phyloP scores from a whole-genome alignment of 2,329 filamentous ascomycete genomes.

The Capronia coronata region DNA sequence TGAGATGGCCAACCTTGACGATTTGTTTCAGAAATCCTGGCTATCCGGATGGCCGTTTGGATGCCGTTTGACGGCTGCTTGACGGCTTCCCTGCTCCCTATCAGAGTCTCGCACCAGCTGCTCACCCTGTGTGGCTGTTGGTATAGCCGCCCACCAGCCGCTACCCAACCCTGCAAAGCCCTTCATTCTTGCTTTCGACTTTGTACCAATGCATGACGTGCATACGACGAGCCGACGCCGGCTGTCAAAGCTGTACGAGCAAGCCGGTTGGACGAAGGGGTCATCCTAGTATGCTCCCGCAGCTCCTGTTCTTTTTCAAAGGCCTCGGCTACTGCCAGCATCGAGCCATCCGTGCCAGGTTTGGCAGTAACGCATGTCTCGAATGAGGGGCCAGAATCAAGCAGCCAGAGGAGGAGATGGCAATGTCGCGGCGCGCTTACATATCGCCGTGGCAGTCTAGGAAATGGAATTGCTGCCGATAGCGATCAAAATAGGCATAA shows the following conservation, averaged over 20 bases:
- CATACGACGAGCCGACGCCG: background rate
- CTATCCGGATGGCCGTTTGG: conserved; percentile 11
- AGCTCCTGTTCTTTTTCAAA: background rate
- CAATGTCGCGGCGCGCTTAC: background rate
- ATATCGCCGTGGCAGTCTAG: background rate
- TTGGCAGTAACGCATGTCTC: background rate
- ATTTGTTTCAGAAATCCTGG: background rate
- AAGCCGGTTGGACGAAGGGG: background rate
- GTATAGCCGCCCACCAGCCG: conserved; percentile 19
- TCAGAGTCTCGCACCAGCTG: conserved; percentile 9
- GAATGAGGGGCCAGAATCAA: background rate
- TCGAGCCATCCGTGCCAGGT: conserved; percentile 1
- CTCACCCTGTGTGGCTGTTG: conserved; percentile 13
- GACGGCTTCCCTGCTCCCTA: conserved; percentile 4
- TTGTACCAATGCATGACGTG: conserved; percentile 15
- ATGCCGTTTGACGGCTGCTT: background rate
- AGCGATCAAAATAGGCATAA: background rate
- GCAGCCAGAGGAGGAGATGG: background rate
- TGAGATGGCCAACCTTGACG: background rate
- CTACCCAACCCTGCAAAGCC: conserved; percentile 9
- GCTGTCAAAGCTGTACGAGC: background rate
- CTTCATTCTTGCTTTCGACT: background rate
- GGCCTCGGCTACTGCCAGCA: background rate
- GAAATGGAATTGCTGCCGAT: background rate
- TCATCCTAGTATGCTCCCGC: too few relatives aligned